Evolutionary conservation across 139 green algal genomes (phyloP), one percentile per base, ranked within the genome.

Genomic region (Chlorella sp.): DNA sequence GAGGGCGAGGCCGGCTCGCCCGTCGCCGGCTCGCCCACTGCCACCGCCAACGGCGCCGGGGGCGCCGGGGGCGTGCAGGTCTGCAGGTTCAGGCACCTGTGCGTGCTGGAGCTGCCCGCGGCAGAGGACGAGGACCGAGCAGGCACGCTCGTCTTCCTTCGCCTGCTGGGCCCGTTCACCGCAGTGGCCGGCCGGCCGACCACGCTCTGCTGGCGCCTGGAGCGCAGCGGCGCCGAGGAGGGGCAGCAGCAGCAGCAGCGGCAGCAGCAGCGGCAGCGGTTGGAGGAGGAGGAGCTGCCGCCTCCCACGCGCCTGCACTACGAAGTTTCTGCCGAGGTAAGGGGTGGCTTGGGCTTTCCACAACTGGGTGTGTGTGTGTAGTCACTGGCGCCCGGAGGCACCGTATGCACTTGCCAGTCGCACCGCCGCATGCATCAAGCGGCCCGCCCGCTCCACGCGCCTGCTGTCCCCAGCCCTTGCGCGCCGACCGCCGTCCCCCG

Each of bases 171-270:
- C 1, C 85, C 85, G 36, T 86, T 89, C 58, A 62, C 75, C 27
- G 83, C 80, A 46, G 79, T 63, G 19, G 48, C 79, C 29, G 83
- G 73, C 25, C 73, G 77, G 73, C 68, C 80, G 29, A 69, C 83
- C 29, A 83, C 69, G 29, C 71, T 90, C 29, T 90, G 85, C 80
- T 90, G 85, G 85, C 83, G 74, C 21, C 73, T 90, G 35, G 82
- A 90, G 59, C 78, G 79, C 74, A 71, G 68, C n/a, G 56, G 33
- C 3, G 19, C 38, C n/a, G n/a, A 42, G 2, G 63, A 72, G 31
- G 67, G n/a, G 27, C 38, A 35, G 55, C 65, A 74, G 23, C 73
- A 73, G 8, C 33, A 23, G n/a, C 25, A 31, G 21, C 35, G 19
- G 51, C 27, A 11, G 51, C 35, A 45, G 55, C 35, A 41, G 23